A percentile compares a stretch with the other conserved stretches of the same genome.
These are phyloP conservation scores for Paratinospora sagittata DNA, from an alignment of 164 flowering plant species.

Conservation along the genomic window DNA sequence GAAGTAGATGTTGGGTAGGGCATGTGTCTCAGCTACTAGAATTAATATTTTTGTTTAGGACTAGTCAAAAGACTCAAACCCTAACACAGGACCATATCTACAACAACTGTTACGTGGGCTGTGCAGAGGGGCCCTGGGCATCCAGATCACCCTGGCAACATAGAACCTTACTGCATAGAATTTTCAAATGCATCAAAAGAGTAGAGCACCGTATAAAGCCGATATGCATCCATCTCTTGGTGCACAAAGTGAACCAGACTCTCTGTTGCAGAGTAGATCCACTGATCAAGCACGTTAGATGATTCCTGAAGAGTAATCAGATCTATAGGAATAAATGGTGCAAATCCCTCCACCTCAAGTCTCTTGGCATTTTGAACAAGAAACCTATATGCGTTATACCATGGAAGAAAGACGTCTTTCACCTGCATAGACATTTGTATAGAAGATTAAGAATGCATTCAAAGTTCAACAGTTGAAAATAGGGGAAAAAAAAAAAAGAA, in stretches of 20 bases:
- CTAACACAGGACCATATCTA: slow-evolving; percentile 12
- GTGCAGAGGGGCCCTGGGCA: not conserved
- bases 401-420: slow-evolving; percentile 93
- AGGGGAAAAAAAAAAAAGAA: not conserved
- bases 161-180: not conserved
- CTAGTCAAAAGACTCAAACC: not conserved
- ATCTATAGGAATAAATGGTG: slow-evolving; percentile 60
- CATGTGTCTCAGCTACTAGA: not conserved
- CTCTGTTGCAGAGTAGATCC: slow-evolving; percentile 97
- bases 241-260: slow-evolving; percentile 89
- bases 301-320: slow-evolving; percentile 49
- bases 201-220: slow-evolving; percentile 70
- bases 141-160: not conserved
- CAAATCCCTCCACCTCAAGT: slow-evolving; percentile 75
- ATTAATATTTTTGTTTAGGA: not conserved
- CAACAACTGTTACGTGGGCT: slow-evolving; percentile 21
- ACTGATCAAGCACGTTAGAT: slow-evolving; percentile 94
- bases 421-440: slow-evolving; percentile 47
- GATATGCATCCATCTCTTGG: slow-evolving; percentile 91
- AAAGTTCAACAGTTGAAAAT: not conserved
- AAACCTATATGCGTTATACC: slow-evolving; percentile 99
- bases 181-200: slow-evolving; percentile 5
- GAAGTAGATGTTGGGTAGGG: not conserved
- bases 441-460: not conserved
- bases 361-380: slow-evolving; percentile 96